phyloP scores from a whole-genome alignment of 192 early-diverging fungal genomes.

The Blastocladiella britannica region DNA sequence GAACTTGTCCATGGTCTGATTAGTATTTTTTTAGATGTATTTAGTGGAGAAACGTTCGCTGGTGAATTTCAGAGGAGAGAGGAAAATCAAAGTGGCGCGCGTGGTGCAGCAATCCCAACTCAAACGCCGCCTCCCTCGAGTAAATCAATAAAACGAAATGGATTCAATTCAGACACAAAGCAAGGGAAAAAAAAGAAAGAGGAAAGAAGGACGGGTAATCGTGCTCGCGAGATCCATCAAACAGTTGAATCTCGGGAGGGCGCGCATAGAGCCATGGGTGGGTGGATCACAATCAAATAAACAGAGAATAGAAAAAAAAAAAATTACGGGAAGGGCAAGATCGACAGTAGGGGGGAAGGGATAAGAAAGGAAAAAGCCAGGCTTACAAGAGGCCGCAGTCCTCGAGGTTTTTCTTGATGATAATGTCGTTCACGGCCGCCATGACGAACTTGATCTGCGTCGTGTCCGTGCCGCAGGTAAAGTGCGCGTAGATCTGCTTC shows the following conservation, averaged over 20 bases:
- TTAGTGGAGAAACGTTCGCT: too few relatives aligned
- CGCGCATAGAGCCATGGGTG: background rate
- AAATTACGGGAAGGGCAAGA: background rate
- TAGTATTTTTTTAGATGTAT: too few relatives aligned
- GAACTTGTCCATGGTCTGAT: conserved; percentile 1
- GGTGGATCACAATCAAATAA: background rate
- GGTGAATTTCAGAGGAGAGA: too few relatives aligned
- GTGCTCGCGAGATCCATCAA: background rate
- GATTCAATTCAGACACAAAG: too few relatives aligned
- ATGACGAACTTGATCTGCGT: conserved; percentile 24
- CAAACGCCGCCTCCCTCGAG: too few relatives aligned
- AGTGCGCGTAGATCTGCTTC: conserved; percentile 29
- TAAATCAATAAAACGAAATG: too few relatives aligned
- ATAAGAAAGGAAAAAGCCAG: conserved; percentile 4
- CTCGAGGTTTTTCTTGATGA: conserved; percentile 18
- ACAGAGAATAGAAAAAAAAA: conserved; percentile 2
- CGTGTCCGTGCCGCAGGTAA: conserved; percentile 29
- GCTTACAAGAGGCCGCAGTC: conserved; percentile 5
- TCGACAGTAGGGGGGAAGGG: conserved; percentile 4
- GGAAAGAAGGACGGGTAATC: conserved; percentile 1
- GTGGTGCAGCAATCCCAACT: too few relatives aligned
- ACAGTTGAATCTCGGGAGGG: background rate
- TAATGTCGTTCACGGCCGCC: conserved; percentile 20
- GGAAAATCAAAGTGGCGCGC: too few relatives aligned
- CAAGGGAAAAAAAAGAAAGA: background rate